These are phyloP conservation scores for Pythium oligandrum DNA, from an alignment of 352 stramenopile species.

Conservation along the genomic window DNA sequence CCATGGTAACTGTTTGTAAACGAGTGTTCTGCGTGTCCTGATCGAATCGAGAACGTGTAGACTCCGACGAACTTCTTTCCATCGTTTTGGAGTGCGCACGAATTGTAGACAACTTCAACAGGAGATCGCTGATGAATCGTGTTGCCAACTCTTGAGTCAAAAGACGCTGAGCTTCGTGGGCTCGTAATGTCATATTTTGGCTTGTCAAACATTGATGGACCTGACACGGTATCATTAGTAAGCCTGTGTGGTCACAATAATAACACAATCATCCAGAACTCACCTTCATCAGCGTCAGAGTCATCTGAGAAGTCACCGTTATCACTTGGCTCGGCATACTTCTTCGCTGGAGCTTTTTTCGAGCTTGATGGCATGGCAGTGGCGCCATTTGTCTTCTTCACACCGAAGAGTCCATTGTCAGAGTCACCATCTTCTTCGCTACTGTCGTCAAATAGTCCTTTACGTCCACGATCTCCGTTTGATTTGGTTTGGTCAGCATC, in stretches of 20 bases:
- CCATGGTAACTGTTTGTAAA: constrained; percentile 68
- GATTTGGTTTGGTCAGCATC: constrained; percentile 19
- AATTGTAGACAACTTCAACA: constrained; percentile 41
- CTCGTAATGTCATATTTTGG: constrained; percentile 10
- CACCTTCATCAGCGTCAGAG: constrained; percentile 8
- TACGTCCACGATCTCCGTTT: constrained; percentile 29
- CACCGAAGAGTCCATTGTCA: constrained; percentile 45
- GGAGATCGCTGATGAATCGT: not conserved
- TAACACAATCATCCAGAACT: too few relatives aligned
- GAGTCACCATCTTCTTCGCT: constrained; percentile 45
- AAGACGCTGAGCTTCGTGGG: constrained; percentile 13
- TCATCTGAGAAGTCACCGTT: not conserved
- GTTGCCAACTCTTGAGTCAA: constrained; percentile 1
- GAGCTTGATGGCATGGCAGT: not conserved
- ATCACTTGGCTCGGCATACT: not conserved
- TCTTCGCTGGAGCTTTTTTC: not conserved
- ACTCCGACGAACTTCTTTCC: constrained; percentile 61
- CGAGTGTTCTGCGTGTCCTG: constrained; percentile 31
- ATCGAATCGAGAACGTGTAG: constrained; percentile 62
- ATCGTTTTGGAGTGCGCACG: constrained; percentile 47
- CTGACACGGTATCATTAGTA: too few relatives aligned
- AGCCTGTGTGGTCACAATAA: too few relatives aligned
- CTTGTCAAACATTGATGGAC: too few relatives aligned
- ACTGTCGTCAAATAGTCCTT: constrained; percentile 79
- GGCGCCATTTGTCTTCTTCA: constrained; percentile 12